These are phyloP conservation scores for Pneumocystis murina DNA, from an alignment of 1,139 yeast genomes.

Conservation along the genomic window DNA sequence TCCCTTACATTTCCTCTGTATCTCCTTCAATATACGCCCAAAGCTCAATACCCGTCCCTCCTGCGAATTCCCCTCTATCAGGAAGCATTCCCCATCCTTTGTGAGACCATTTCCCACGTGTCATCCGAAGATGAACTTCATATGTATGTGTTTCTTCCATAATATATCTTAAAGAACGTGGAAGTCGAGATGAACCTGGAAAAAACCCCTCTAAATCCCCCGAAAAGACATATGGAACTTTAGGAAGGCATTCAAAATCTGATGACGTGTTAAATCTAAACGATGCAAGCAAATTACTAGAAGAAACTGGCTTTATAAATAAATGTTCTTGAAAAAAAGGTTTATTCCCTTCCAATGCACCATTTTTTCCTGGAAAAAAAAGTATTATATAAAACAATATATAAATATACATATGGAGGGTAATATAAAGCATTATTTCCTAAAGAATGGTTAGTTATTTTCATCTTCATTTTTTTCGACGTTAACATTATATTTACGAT, in stretches of 20 bases:
- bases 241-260: not conserved
- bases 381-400: not conserved
- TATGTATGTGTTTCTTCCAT: slow-evolving; percentile 50
- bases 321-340: not conserved
- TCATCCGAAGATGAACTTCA: slow-evolving; percentile 68
- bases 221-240: not conserved
- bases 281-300: not conserved
- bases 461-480: not conserved
- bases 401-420: not conserved
- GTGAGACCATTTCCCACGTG: slow-evolving; percentile 94
- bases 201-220: not conserved
- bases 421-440: not conserved
- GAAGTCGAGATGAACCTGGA: slow-evolving; percentile 31
- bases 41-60: slow-evolving; percentile 92
- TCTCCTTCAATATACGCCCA: slow-evolving; percentile 74
- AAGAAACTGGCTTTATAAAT: not conserved
- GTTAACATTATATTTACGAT: not conserved
- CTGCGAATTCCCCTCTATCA: slow-evolving; percentile 50
- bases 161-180: slow-evolving; percentile 68
- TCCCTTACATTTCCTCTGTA: slow-evolving; percentile 26
- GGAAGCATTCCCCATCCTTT: slow-evolving; percentile 81
- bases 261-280: not conserved
- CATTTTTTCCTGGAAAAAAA: not conserved
- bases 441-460: not conserved
- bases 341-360: not conserved